phyloP scores from a whole-genome alignment of 345 rosid species.

The Hibiscus trionum region DNA sequence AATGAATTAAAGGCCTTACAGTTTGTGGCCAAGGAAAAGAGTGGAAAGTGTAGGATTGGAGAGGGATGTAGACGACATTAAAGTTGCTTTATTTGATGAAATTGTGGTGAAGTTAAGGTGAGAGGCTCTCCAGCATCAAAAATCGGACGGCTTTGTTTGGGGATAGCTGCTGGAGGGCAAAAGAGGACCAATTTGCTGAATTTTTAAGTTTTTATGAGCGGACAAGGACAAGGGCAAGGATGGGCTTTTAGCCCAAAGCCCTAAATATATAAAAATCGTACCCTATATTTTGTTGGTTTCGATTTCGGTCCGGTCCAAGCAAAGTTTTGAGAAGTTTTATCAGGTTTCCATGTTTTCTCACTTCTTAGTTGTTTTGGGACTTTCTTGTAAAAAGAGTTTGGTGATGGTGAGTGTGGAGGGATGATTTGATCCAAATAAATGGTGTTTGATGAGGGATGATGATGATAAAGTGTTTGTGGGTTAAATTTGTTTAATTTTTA shows the following conservation, averaged over 20 bases:
- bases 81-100: neutral
- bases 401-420: too few relatives aligned
- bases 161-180: neutral
- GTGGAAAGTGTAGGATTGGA: conserved; percentile 45
- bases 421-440: too few relatives aligned
- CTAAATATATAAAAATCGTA: neutral
- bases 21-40: conserved; percentile 34
- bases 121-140: neutral
- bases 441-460: too few relatives aligned
- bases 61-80: conserved; percentile 54
- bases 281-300: neutral
- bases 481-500: too few relatives aligned
- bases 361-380: too few relatives aligned
- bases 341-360: too few relatives aligned
- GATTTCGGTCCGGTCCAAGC: neutral
- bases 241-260: neutral
- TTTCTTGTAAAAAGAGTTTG: too few relatives aligned
- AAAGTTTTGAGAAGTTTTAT: too few relatives aligned
- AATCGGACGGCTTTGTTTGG: neutral
- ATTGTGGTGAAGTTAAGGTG: neutral
- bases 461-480: too few relatives aligned
- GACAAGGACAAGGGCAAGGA: neutral
- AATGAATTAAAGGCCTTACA: conserved; percentile 30
- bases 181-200: neutral
- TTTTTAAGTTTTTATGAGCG: neutral